Percentiles rank a stretch among this genome's conserved stretches.
These are phyloP conservation scores for Hemisphaericaspora xylofermentans DNA, from an alignment of 1,139 yeast species.

Conservation along the genomic window DNA sequence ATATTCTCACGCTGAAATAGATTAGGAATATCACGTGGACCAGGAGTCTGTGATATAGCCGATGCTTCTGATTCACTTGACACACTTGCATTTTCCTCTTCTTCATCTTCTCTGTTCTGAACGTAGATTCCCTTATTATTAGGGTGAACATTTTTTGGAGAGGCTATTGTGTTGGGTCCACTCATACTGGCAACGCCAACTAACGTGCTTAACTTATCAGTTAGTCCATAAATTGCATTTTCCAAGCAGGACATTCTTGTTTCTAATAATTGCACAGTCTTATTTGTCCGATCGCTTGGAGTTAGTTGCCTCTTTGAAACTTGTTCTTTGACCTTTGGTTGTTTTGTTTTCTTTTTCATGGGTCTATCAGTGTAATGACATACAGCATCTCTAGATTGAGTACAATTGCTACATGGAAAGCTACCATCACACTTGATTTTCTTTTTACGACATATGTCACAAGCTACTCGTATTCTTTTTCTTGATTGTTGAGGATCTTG, in stretches of 20 bases:
- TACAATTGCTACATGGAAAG: conserved; percentile 46
- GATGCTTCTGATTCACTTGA: not conserved
- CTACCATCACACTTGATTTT: conserved; percentile 53
- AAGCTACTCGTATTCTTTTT: conserved; percentile 47
- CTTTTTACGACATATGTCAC: conserved; percentile 51
- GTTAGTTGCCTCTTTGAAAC: conserved; percentile 8
- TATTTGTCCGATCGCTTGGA: conserved; percentile 7
- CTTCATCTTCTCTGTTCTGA: conserved; percentile 5
- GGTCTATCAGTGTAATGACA: conserved; percentile 33
- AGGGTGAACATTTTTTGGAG: no score
- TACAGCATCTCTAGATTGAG: conserved; percentile 21
- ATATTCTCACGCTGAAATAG: no score
- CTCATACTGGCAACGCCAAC: not conserved
- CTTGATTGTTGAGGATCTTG: conserved; percentile 3
- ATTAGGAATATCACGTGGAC: no score
- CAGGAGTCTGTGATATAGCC: not conserved
- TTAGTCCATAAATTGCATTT: conserved; percentile 20
- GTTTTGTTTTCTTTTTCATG: conserved; percentile 16
- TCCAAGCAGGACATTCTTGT: conserved; percentile 25
- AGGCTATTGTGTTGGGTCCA: not conserved
- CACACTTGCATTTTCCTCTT: conserved; percentile 4
- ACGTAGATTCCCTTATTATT: not conserved
- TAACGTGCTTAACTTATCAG: conserved; percentile 10
- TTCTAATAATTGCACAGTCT: conserved; percentile 22
- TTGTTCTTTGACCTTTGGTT: conserved; percentile 4